A percentile compares a stretch with the other conserved stretches of the same genome.
phyloP scores from a whole-genome alignment of 2,329 filamentous ascomycete species.

The Dactylellina sp. region DNA sequence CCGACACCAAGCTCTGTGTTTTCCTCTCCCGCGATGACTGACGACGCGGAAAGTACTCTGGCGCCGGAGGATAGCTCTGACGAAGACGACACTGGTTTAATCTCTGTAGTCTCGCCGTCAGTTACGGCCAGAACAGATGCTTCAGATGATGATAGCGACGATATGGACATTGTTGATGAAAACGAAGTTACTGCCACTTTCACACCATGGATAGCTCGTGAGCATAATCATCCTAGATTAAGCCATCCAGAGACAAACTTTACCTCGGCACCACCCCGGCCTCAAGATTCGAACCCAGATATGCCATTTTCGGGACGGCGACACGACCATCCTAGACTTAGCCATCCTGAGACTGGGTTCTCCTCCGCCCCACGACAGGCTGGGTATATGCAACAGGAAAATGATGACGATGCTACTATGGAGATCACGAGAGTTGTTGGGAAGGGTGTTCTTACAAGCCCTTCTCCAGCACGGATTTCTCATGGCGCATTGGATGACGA shows the following conservation, averaged over 20 bases:
- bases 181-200: conserved; percentile 56
- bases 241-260: conserved; percentile 56
- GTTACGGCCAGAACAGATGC: conserved; percentile 50
- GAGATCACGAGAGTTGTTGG: conserved; percentile 70
- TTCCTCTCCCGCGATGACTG: conserved; percentile 53
- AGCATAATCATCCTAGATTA: conserved; percentile 52
- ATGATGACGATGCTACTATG: conserved; percentile 65
- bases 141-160: conserved; percentile 50
- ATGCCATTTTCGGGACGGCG: conserved; percentile 51
- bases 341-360: conserved; percentile 52
- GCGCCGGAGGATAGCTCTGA: conserved; percentile 55
- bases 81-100: conserved; percentile 58
- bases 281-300: conserved; percentile 50
- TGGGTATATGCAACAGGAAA: conserved; percentile 62
- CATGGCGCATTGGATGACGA: conserved; percentile 70
- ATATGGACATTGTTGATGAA: conserved; percentile 52
- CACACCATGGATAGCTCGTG: conserved; percentile 50
- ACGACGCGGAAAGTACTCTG: conserved; percentile 48
- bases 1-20: conserved; percentile 54
- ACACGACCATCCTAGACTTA: conserved; percentile 53
- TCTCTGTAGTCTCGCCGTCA: conserved; percentile 51
- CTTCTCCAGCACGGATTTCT: conserved; percentile 24
- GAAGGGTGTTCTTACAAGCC: conserved; percentile 64
- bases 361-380: conserved; percentile 36
- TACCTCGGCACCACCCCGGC: conserved; percentile 45